These are phyloP conservation scores for Talaromyces sp. DNA, from an alignment of 2,329 filamentous ascomycete genomes.

Conservation along the genomic window DNA sequence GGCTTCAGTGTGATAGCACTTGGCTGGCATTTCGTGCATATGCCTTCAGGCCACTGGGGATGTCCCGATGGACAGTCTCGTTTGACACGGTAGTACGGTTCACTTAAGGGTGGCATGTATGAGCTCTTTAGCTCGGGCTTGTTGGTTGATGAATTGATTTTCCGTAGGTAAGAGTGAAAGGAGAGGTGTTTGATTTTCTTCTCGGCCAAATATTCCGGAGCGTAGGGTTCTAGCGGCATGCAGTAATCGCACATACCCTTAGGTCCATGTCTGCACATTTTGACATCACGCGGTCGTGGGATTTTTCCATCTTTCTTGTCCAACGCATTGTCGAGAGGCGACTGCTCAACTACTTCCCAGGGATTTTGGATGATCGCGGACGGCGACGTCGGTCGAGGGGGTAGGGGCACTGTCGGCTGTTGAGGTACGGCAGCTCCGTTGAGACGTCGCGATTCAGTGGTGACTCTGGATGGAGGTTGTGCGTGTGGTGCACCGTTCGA, in stretches of 20 bases:
- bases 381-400: slow-evolving; percentile 54
- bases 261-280: slow-evolving; percentile 91
- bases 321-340: slow-evolving; percentile 75
- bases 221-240: slow-evolving; percentile 92
- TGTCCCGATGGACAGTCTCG: slow-evolving; percentile 89
- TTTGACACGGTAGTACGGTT: slow-evolving; percentile 87
- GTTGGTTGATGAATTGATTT: slow-evolving; percentile 94
- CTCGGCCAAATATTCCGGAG: slow-evolving; percentile 79
- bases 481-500: slow-evolving; percentile 46
- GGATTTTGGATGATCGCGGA: slow-evolving; percentile 70
- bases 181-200: slow-evolving; percentile 99
- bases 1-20: slow-evolving; percentile 94
- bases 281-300: slow-evolving; percentile 62
- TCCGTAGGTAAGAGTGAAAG: slow-evolving; percentile 89
- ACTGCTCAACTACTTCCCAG: slow-evolving; percentile 90
- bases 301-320: slow-evolving; percentile 92
- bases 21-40: slow-evolving; percentile 96
- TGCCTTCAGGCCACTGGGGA: slow-evolving; percentile 88
- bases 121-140: slow-evolving; percentile 90
- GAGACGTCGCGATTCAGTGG: slow-evolving; percentile 29
- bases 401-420: slow-evolving; percentile 59
- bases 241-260: slow-evolving; percentile 99
- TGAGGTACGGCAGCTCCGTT: slow-evolving; percentile 33
- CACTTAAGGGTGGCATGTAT: slow-evolving; percentile 89
- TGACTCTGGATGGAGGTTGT: slow-evolving; percentile 17